phyloP scores from a whole-genome alignment of 2,329 filamentous ascomycete genomes.

The Neofusicoccum ribis region DNA sequence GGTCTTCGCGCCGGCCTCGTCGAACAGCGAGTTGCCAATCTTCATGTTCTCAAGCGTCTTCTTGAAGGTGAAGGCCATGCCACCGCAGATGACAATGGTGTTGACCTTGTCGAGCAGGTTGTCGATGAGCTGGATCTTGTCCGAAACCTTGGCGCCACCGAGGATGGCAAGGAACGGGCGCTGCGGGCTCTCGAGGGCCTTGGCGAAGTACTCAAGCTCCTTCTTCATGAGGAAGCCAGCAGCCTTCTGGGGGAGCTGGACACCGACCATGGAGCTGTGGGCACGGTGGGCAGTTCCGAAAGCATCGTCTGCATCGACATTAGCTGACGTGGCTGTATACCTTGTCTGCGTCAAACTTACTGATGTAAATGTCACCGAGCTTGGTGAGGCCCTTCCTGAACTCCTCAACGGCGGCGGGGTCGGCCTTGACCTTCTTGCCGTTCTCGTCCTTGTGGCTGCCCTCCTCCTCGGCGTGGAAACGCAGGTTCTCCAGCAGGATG shows the following conservation, averaged over 20 bases:
- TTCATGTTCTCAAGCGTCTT: slow-evolving; percentile 90
- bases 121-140: slow-evolving; percentile 99
- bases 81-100: slow-evolving; percentile 93
- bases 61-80: slow-evolving; percentile 99
- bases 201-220: slow-evolving; percentile 98
- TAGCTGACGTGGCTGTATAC: slow-evolving; percentile 24
- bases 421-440: slow-evolving; percentile 97
- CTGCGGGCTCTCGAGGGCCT: slow-evolving; percentile 90
- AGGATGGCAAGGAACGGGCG: slow-evolving; percentile 98
- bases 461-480: slow-evolving; percentile 98
- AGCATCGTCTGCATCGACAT: slow-evolving; percentile 71
- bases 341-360: slow-evolving; percentile 54
- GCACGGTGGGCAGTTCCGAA: slow-evolving; percentile 98
- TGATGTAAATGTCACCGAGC: slow-evolving; percentile 94
- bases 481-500: slow-evolving; percentile 93
- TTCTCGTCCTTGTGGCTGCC: slow-evolving; percentile 90
- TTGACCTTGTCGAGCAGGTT: slow-evolving; percentile 98
- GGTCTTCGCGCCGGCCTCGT: slow-evolving; percentile 90
- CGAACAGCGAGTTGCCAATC: slow-evolving; percentile 90
- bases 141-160: slow-evolving; percentile 95
- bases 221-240: slow-evolving; percentile 99
- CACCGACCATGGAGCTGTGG: slow-evolving; percentile 98
- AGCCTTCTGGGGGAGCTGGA: slow-evolving; percentile 93
- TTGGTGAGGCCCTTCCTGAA: slow-evolving; percentile 95
- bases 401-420: slow-evolving; percentile 85